Percentiles rank a stretch among this genome's conserved stretches.
These are phyloP conservation scores for Trametes maxima DNA, from an alignment of 768 basidiomycete genomes.

Conservation along the genomic window DNA sequence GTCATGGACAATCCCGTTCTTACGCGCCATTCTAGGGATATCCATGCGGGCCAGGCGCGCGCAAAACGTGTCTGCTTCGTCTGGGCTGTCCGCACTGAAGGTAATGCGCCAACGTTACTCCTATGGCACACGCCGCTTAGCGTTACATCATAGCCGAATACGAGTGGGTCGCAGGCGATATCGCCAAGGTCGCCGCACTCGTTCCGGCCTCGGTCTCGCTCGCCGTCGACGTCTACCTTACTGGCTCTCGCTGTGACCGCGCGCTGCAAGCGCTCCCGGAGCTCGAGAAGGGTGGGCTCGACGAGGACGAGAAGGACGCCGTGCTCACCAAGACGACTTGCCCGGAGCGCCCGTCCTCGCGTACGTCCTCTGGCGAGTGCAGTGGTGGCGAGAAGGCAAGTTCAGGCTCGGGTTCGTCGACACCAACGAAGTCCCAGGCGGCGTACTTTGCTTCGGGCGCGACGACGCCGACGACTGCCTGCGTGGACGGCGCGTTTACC, in stretches of 20 bases:
- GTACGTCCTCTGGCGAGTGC: not conserved
- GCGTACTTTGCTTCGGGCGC: slow-evolving; percentile 4
- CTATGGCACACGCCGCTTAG: not conserved
- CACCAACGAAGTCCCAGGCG: not conserved
- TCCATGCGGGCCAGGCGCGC: slow-evolving; percentile 17
- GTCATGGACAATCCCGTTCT: not conserved
- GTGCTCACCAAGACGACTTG: not conserved
- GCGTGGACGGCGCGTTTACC: slow-evolving; percentile 14
- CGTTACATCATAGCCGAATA: slow-evolving; percentile 23
- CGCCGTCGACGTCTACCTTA: slow-evolving; percentile 26
- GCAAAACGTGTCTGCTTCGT: slow-evolving; percentile 35
- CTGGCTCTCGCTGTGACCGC: slow-evolving; percentile 9
- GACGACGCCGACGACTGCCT: slow-evolving; percentile 8
- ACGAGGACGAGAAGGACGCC: slow-evolving; percentile 12
- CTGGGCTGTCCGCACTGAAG: slow-evolving; percentile 34
- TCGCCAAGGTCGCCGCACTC: slow-evolving; percentile 18
- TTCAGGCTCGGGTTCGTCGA: not conserved
- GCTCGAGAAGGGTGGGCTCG: slow-evolving; percentile 2
- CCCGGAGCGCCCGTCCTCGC: not conserved
- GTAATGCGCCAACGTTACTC: slow-evolving; percentile 7
- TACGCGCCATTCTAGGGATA: slow-evolving; percentile 8
- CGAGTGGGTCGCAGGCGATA: slow-evolving; percentile 24
- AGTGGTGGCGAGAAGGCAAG: not conserved
- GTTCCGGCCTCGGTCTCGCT: slow-evolving; percentile 24
- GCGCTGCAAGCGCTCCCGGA: slow-evolving; percentile 2